phyloP scores from a whole-genome alignment of 495 filamentous ascomycete genomes.

The Lindgomyces ingoldianus region DNA sequence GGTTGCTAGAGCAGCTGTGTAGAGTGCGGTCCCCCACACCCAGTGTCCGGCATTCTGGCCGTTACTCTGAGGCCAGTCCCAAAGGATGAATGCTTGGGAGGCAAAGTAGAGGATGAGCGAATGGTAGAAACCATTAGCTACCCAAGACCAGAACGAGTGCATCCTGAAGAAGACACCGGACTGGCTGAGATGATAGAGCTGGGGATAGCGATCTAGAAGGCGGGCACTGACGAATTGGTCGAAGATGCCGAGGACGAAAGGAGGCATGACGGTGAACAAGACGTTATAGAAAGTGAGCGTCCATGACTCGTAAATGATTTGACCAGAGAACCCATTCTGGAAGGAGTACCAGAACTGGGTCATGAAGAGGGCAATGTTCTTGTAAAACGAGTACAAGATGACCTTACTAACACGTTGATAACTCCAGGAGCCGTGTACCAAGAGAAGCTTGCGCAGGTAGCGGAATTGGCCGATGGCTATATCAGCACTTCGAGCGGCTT shows the following conservation, averaged over 20 bases:
- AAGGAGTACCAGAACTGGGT: slow-evolving; percentile 99
- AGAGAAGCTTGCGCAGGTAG: slow-evolving; percentile 88
- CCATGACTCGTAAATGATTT: slow-evolving; percentile 99
- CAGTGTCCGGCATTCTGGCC: slow-evolving; percentile 86
- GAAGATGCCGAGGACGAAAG: slow-evolving; percentile 93
- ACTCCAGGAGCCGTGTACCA: slow-evolving; percentile 97
- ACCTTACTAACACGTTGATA: slow-evolving; percentile 96
- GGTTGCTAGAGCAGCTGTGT: slow-evolving; percentile 85
- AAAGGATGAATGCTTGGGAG: slow-evolving; percentile 74
- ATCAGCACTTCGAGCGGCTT: slow-evolving; percentile 94
- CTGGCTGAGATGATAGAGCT: slow-evolving; percentile 91
- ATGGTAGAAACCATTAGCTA: slow-evolving; percentile 92
- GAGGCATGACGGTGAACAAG: slow-evolving; percentile 93
- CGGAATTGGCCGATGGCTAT: slow-evolving; percentile 96
- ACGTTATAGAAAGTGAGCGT: slow-evolving; percentile 99
- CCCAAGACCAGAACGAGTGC: slow-evolving; percentile 89
- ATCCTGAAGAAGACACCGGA: slow-evolving; percentile 90
- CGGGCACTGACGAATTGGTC: slow-evolving; percentile 98
- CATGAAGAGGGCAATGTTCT: slow-evolving; percentile 98
- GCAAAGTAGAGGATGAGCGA: slow-evolving; percentile 87
- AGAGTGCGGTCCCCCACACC: slow-evolving; percentile 93
- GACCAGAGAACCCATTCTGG: slow-evolving; percentile 95
- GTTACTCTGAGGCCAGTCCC: slow-evolving; percentile 72
- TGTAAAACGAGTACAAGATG: slow-evolving; percentile 98
- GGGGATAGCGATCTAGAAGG: slow-evolving; percentile 94